phyloP scores from a whole-genome alignment of 805 yeast species.

The Grigorovia yakushimaensis region DNA sequence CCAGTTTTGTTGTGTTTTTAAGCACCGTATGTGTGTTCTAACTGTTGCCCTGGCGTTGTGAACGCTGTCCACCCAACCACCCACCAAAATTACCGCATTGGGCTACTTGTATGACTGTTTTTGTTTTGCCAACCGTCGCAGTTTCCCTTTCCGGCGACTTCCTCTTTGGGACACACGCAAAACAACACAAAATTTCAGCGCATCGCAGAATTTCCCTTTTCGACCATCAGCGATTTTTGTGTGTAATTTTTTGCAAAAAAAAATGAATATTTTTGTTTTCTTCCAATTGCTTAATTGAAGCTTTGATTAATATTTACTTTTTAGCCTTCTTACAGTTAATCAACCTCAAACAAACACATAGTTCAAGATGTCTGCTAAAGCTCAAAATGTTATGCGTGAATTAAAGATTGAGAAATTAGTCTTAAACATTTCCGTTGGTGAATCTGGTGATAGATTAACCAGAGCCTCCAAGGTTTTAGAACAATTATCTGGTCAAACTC shows the following conservation, averaged over 20 bases:
- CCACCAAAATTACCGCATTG: too few species aligned
- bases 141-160: not conserved
- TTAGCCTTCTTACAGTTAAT: too few species aligned
- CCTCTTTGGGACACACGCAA: not conserved
- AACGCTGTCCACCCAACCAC: too few species aligned
- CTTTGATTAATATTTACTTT: too few species aligned
- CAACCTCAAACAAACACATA: too few species aligned
- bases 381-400: slow-evolving; percentile 97
- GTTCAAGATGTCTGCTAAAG: slow-evolving; percentile 40
- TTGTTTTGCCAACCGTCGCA: too few species aligned
- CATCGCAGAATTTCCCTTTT: not conserved
- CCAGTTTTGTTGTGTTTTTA: too few species aligned
- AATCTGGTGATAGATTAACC: slow-evolving; percentile 99
- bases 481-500: slow-evolving; percentile 99
- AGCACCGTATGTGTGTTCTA: too few species aligned
- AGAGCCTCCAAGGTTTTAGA: slow-evolving; percentile 99
- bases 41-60: too few species aligned
- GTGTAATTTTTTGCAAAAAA: not conserved
- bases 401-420: slow-evolving; percentile 98
- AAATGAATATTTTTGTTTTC: too few species aligned
- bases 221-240: not conserved
- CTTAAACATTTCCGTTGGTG: slow-evolving; percentile 99
- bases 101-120: not conserved
- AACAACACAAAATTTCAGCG: not conserved
- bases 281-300: slow-evolving; percentile 2